phyloP scores from a whole-genome alignment of 805 yeast genomes.

The Myxozyma lipomycoides region DNA sequence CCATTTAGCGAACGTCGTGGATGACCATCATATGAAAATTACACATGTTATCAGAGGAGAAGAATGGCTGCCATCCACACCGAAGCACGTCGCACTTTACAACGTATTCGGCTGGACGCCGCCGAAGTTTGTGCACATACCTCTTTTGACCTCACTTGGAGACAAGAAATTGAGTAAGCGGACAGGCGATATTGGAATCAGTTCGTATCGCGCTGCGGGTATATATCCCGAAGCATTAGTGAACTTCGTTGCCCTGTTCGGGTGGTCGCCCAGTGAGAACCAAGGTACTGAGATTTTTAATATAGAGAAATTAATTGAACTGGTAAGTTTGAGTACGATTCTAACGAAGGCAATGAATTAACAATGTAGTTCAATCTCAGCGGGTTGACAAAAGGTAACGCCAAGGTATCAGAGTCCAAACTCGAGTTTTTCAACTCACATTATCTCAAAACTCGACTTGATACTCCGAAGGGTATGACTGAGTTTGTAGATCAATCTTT shows the following conservation, averaged over 20 bases:
- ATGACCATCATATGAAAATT: conserved; percentile 87
- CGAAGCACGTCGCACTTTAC: conserved; percentile 86
- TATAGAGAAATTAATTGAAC: conserved; percentile 13
- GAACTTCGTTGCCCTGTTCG: conserved; percentile 84
- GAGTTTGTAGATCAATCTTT: conserved; percentile 35
- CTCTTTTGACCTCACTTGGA: conserved; percentile 58
- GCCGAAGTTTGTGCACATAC: conserved; percentile 85
- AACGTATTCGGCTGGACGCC: conserved; percentile 79
- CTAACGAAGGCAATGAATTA: conserved; percentile 33
- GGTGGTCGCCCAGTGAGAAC: conserved; percentile 74
- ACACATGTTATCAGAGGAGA: conserved; percentile 96
- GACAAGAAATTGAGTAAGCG: conserved; percentile 74
- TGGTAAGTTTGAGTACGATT: conserved; percentile 1
- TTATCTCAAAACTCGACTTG: conserved; percentile 50
- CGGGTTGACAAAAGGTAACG: conserved; percentile 85
- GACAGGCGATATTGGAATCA: conserved; percentile 72
- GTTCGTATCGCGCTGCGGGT: conserved; percentile 47
- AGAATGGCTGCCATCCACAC: conserved; percentile 92
- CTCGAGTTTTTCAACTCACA: conserved; percentile 71
- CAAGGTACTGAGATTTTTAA: conserved; percentile 20
- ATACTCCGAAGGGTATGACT: conserved; percentile 38
- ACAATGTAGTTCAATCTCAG: conserved; percentile 56
- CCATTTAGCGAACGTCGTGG: conserved; percentile 93
- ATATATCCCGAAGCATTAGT: conserved; percentile 80
- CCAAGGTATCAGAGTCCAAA: conserved; percentile 80